Evolutionary conservation across 169 alveolate genomes (phyloP), one percentile per base, ranked within the genome.

Genomic region (Eimeria falciformis): DNA sequence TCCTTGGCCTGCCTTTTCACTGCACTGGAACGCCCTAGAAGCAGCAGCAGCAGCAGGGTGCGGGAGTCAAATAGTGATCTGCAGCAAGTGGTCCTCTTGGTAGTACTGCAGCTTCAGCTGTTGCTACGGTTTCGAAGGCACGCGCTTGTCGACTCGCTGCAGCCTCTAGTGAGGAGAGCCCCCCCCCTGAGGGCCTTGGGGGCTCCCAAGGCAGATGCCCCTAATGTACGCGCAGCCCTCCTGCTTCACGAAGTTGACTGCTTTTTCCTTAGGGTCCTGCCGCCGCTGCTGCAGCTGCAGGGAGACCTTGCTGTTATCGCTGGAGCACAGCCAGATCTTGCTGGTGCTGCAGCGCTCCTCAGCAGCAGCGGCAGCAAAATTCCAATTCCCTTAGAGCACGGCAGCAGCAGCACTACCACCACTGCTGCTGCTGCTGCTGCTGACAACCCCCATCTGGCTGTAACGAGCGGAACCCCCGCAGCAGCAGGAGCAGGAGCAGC

Each of bases 61-160:
- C 21, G 33, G 3, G 4, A 33, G 33, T 46, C 11, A 21, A 37
- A 43, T 5, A 65, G 69, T 5, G 65, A 77, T 23, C 62, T 77
- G 50, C 86, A 47, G 21, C 65, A 77, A 23, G 68, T 77, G 46
- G 45, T 77, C 3, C 25, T 47, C 27, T 21, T 77, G 29, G 69
- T 77, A 46, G 27, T 77, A 68, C 86, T 77, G 86, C 86, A 77
- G 86, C 86, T 77, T 65, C 86, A n/a, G 86, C 86, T 77, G 69
- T 43, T 77, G 86, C 65, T 77, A 33, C 86, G 86, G 29, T 77
- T 77, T 21, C 55, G 86, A 68, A 14, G 86, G 11, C 86, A 77
- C 47, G 45, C 86, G 37, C 86, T 77, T 77, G 69, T 77, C 45
- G 86, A 47, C 45, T 65, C 86, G 47, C 47, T 77, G 69, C 86